These are phyloP conservation scores for Solanum boliviense DNA, from an alignment of 257 asterid species.

Conservation along the genomic window DNA sequence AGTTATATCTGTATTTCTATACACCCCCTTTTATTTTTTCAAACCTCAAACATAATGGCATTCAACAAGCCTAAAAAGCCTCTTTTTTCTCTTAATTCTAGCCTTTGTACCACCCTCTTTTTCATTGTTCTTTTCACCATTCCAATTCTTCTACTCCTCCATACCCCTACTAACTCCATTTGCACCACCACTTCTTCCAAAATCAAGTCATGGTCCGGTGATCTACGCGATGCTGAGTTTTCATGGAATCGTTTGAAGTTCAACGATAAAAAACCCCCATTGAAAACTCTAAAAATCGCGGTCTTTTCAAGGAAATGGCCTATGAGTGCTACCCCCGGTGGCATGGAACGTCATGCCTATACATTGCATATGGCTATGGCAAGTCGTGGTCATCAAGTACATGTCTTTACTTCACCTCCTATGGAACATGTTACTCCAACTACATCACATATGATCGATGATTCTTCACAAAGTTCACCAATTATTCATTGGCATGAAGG, in stretches of 20 bases:
- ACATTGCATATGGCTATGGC: slow-evolving; percentile 71
- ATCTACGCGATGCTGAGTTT: slow-evolving; percentile 58
- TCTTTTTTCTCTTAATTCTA: slow-evolving; percentile 33
- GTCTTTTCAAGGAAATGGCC: slow-evolving; percentile 98
- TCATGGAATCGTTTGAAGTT: slow-evolving; percentile 63
- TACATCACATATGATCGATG: not conserved
- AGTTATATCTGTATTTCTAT: not conserved
- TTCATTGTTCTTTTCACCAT: slow-evolving; percentile 73
- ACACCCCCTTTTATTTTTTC: not conserved
- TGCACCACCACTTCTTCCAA: slow-evolving; percentile 30
- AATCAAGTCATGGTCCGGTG: slow-evolving; percentile 50
- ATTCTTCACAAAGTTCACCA: slow-evolving; percentile 13
- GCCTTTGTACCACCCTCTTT: slow-evolving; percentile 62
- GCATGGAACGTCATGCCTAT: slow-evolving; percentile 94
- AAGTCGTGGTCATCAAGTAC: slow-evolving; percentile 62
- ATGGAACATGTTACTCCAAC: not conserved
- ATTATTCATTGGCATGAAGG: slow-evolving; percentile 70
- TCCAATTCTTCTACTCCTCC: slow-evolving; percentile 76
- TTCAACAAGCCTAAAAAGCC: slow-evolving; percentile 37
- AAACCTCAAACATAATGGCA: slow-evolving; percentile 27
- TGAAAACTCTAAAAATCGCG: slow-evolving; percentile 39
- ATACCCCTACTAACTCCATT: slow-evolving; percentile 36
- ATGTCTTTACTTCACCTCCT: slow-evolving; percentile 67
- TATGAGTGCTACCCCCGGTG: slow-evolving; percentile 54
- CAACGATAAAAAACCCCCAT: slow-evolving; percentile 15